A percentile compares a stretch with the other conserved stretches of the same genome.
phyloP scores from a whole-genome alignment of 129 eudicot species.

The Ambrosia artemisiifolia region DNA sequence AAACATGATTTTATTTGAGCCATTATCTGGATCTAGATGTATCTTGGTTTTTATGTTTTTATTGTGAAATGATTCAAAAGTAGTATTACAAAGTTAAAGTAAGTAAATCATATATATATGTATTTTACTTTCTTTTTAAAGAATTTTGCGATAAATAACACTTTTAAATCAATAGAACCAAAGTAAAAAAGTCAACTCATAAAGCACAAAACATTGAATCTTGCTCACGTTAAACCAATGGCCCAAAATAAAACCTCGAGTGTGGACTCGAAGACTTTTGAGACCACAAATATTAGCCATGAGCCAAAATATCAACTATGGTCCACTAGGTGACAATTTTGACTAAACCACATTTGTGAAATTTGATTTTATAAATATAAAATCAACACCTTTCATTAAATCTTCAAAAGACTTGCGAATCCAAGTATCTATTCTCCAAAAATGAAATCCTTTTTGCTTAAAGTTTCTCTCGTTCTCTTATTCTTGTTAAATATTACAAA shows the following conservation, averaged over 20 bases:
- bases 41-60: too few species aligned
- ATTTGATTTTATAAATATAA: not conserved
- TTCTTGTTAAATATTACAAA: slow-evolving; percentile 20
- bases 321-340: slow-evolving; percentile 28
- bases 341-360: slow-evolving; percentile 6
- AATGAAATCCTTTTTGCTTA: slow-evolving; percentile 22
- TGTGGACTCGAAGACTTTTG: slow-evolving; percentile 9
- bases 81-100: too few species aligned
- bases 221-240: not conserved
- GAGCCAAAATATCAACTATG: not conserved
- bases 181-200: not conserved
- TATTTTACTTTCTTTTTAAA: too few species aligned
- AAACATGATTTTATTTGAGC: too few species aligned
- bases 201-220: not conserved
- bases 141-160: too few species aligned
- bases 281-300: not conserved
- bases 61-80: too few species aligned
- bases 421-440: not conserved
- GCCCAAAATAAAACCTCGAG: not conserved
- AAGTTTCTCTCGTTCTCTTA: slow-evolving; percentile 16
- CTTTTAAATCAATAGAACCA: not conserved
- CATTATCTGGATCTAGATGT: too few species aligned
- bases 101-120: too few species aligned
- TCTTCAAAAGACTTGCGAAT: not conserved
- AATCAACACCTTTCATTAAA: slow-evolving; percentile 17